Evolutionary conservation across 2,329 filamentous ascomycete species (phyloP).

Genomic region (Calonectria hongkongensis): DNA sequence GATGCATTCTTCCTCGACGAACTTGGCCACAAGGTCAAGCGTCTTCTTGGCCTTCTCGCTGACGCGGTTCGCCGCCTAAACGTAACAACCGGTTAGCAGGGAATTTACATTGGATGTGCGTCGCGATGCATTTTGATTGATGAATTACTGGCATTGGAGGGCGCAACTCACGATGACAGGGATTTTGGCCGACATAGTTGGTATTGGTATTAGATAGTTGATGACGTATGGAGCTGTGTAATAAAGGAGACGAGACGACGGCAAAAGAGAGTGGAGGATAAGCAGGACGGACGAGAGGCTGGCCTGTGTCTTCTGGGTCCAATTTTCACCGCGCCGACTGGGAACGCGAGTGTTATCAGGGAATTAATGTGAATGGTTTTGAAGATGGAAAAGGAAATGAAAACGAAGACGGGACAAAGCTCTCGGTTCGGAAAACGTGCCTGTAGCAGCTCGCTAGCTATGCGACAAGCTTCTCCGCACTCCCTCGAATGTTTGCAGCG

Average conservation of each 20-base stretch:
- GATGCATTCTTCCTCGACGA: conserved; percentile 96
- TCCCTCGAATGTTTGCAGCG: conserved; percentile 47
- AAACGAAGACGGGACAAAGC: conserved; percentile 5
- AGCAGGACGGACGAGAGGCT: background rate
- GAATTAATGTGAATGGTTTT: conserved; percentile 14
- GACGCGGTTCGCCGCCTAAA: conserved; percentile 74
- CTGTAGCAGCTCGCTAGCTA: conserved; percentile 30
- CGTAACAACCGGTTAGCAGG: background rate
- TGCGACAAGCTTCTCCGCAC: conserved; percentile 51
- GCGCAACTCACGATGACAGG: conserved; percentile 57
- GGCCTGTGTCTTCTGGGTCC: background rate
- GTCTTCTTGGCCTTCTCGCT: conserved; percentile 90
- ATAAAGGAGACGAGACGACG: conserved; percentile 2
- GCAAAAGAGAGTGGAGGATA: background rate
- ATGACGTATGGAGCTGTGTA: conserved; percentile 35
- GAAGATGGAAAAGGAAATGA: conserved; percentile 4
- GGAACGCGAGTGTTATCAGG: conserved; percentile 5
- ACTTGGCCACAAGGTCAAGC: conserved; percentile 92
- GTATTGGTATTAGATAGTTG: conserved; percentile 18
- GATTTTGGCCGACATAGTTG: conserved; percentile 58
- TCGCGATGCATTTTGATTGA: background rate
- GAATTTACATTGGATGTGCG: background rate
- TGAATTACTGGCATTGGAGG: background rate
- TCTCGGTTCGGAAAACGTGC: conserved; percentile 15
- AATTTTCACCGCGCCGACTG: background rate